These are phyloP conservation scores for Laburnicola sp. DNA, from an alignment of 2,329 filamentous ascomycete species.

Conservation along the genomic window DNA sequence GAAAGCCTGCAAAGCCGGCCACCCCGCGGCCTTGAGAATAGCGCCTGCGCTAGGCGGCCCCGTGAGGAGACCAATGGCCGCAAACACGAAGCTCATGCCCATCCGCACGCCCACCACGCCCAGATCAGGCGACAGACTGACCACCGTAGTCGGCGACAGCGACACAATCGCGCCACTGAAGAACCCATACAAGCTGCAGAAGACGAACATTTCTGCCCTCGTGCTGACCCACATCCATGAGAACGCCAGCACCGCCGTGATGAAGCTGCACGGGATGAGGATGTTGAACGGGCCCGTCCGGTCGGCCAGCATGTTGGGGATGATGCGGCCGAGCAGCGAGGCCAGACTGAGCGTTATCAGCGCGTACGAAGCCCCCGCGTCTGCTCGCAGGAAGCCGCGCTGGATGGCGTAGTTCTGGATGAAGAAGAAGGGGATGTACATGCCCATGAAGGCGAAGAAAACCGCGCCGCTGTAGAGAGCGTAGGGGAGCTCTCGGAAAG, in stretches of 20 bases:
- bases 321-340: not conserved
- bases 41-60: slow-evolving; percentile 35
- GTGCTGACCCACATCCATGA: slow-evolving; percentile 49
- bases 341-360: slow-evolving; percentile 22
- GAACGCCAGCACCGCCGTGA: not conserved
- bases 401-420: slow-evolving; percentile 40
- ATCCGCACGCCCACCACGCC: slow-evolving; percentile 49
- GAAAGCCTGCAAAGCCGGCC: not conserved
- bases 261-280: not conserved
- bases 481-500: slow-evolving; percentile 29
- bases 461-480: slow-evolving; percentile 26
- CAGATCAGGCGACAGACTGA: slow-evolving; percentile 49
- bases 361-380: slow-evolving; percentile 47
- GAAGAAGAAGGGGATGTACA: slow-evolving; percentile 47
- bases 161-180: slow-evolving; percentile 52
- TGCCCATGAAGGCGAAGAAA: slow-evolving; percentile 27
- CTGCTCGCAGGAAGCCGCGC: slow-evolving; percentile 10
- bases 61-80: slow-evolving; percentile 31
- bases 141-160: slow-evolving; percentile 49
- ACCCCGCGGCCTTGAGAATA: not conserved
- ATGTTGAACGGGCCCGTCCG: slow-evolving; percentile 4
- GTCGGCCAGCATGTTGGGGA: slow-evolving; percentile 4
- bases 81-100: slow-evolving; percentile 46
- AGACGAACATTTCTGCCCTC: slow-evolving; percentile 46
- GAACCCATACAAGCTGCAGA: slow-evolving; percentile 54